A percentile compares a stretch with the other conserved stretches of the same genome.
Conservation (phyloP, 2,329 filamentous ascomycete species). For the Penicillium sp. region DNA sequence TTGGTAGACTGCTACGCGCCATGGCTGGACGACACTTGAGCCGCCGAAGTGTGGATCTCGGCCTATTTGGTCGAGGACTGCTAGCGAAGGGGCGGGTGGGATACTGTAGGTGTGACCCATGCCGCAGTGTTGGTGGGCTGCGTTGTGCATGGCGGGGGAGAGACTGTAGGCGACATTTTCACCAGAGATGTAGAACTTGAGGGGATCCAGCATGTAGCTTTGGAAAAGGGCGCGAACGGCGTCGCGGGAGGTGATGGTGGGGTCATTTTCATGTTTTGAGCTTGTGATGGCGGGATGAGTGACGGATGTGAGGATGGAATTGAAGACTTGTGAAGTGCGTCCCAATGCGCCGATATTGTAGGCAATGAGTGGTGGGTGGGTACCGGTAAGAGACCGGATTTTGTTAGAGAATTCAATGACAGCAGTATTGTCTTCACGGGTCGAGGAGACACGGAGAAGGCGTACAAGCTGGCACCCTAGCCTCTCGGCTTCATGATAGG, state of each 20-base stretch:
- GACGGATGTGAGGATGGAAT: constrained; percentile 43
- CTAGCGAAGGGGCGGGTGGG: constrained; percentile 37
- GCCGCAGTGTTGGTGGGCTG: constrained; percentile 42
- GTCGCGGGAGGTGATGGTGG: constrained; percentile 40
- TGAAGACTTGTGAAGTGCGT: constrained; percentile 48
- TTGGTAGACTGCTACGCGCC: constrained; percentile 43
- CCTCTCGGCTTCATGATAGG: constrained; percentile 38
- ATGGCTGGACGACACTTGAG: constrained; percentile 46
- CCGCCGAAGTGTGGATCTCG: constrained; percentile 44
- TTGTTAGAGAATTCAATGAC: constrained; percentile 40
- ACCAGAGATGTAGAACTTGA: constrained; percentile 46
- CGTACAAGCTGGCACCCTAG: constrained; percentile 43
- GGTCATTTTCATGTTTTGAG: constrained; percentile 28
- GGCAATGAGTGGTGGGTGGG: constrained; percentile 39
- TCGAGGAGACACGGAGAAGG: constrained; percentile 36
- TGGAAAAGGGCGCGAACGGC: constrained; percentile 42
- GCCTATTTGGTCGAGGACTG: constrained; percentile 39
- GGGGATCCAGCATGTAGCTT: constrained; percentile 43
- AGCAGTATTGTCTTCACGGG: constrained; percentile 40
- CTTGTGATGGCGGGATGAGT: constrained; percentile 40
- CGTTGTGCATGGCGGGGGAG: constrained; percentile 47
- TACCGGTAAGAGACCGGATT: constrained; percentile 32
- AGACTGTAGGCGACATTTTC: constrained; percentile 45
- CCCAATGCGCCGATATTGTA: constrained; percentile 44
- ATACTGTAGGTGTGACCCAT: constrained; percentile 44